phyloP scores from a whole-genome alignment of 2,329 filamentous ascomycete genomes.

The Coleophoma crateriformis region DNA sequence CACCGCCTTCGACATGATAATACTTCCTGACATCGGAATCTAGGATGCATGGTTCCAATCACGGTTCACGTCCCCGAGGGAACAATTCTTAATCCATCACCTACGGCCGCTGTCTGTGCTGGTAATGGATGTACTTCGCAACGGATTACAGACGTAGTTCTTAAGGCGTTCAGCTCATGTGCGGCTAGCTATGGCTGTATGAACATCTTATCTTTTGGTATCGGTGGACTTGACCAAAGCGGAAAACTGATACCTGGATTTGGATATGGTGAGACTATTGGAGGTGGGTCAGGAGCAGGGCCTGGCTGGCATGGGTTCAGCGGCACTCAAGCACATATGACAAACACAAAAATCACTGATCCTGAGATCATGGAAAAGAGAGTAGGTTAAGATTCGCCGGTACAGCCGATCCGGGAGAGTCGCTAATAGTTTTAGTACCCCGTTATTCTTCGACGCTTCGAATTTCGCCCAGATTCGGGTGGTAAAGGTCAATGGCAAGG shows the following conservation, averaged over 20 bases:
- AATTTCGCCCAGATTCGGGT: slow-evolving; percentile 13
- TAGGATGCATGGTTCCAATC: slow-evolving; percentile 69
- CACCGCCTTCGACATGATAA: not conserved
- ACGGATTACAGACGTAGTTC: slow-evolving; percentile 73
- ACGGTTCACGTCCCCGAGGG: slow-evolving; percentile 63
- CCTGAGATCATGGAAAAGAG: slow-evolving; percentile 17
- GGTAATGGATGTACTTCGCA: slow-evolving; percentile 76
- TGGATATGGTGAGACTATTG: slow-evolving; percentile 46
- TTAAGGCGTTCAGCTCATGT: slow-evolving; percentile 71
- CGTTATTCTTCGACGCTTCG: slow-evolving; percentile 16
- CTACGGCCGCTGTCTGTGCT: slow-evolving; percentile 71
- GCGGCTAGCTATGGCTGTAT: slow-evolving; percentile 73
- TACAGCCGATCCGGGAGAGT: too few species aligned
- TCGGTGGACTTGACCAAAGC: slow-evolving; percentile 56
- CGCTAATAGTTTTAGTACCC: slow-evolving; percentile 7
- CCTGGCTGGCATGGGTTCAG: slow-evolving; percentile 12
- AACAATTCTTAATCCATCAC: slow-evolving; percentile 66
- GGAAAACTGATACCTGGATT: slow-evolving; percentile 63
- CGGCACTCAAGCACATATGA: slow-evolving; percentile 17
- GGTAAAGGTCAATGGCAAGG: slow-evolving; percentile 12
- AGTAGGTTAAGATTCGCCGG: too few species aligned
- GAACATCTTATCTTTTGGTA: slow-evolving; percentile 79
- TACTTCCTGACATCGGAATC: slow-evolving; percentile 25
- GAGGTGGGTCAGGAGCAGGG: slow-evolving; percentile 17
- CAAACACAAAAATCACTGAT: slow-evolving; percentile 18